Percentiles rank a stretch among this genome's conserved stretches.
These are phyloP conservation scores for Chimonanthus salicifolius DNA, from an alignment of 164 flowering plant genomes.

Conservation along the genomic window DNA sequence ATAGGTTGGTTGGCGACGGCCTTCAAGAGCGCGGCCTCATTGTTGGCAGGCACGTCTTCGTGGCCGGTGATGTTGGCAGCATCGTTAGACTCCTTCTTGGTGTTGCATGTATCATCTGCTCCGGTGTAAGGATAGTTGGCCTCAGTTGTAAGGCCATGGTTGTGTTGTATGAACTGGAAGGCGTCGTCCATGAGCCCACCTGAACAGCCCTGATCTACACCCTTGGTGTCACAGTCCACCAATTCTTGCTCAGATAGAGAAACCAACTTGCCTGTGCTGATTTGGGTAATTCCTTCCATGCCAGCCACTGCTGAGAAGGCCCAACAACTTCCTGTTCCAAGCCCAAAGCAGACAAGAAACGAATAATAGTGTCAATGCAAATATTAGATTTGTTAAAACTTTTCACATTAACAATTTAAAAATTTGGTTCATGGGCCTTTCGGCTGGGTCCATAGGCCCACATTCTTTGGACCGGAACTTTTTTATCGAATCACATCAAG, in stretches of 20 bases:
- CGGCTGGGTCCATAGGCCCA: no score
- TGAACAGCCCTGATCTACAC: background rate
- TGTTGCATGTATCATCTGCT: conserved; percentile 2
- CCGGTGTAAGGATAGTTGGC: conserved; percentile 7
- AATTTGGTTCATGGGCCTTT: no score
- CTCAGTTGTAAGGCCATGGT: conserved; percentile 3
- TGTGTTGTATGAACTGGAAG: conserved; percentile 5
- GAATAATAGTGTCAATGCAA: no score
- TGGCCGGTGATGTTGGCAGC: conserved; percentile 3
- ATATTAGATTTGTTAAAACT: no score
- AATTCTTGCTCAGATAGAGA: conserved; percentile 7
- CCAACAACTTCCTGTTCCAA: conserved; percentile 6
- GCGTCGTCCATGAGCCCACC: conserved; percentile 4
- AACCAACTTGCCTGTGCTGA: background rate
- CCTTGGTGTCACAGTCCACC: background rate
- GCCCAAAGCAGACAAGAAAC: no score
- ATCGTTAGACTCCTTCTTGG: background rate
- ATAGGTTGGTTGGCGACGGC: conserved; percentile 23
- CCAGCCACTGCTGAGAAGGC: conserved; percentile 9
- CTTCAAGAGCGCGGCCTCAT: conserved; percentile 12
- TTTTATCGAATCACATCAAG: no score
- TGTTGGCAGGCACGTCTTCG: conserved; percentile 3
- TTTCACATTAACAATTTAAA: no score
- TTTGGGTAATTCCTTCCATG: conserved; percentile 2
- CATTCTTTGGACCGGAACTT: no score